Conservation (phyloP, 495 filamentous ascomycete genomes). For the Sphaerosporella brunnea region DNA sequence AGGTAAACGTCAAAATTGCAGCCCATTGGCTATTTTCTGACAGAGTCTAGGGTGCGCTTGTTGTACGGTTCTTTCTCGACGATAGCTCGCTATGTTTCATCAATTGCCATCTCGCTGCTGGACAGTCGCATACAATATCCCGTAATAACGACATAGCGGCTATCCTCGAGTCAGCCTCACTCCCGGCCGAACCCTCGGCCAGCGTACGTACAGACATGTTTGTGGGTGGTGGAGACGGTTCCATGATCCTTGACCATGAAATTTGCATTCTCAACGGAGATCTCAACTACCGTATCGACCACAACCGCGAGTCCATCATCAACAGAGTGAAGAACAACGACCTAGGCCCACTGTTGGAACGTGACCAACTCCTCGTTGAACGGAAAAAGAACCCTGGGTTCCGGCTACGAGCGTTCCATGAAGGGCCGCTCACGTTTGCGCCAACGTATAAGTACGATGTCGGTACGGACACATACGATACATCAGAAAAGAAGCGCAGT, state of each 20-base stretch:
- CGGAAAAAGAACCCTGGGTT: conserved; percentile 75
- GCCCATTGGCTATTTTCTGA: too few relatives aligned
- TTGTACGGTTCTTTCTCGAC: conserved; percentile 76
- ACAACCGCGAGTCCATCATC: conserved; percentile 79
- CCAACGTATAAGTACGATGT: conserved; percentile 99
- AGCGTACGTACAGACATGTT: conserved; percentile 52
- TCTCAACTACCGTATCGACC: conserved; percentile 96
- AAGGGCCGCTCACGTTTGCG: conserved; percentile 71
- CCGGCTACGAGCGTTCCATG: conserved; percentile 66
- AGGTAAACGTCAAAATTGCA: conserved; percentile 42
- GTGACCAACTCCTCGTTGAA: conserved; percentile 81
- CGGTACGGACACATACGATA: conserved; percentile 82
- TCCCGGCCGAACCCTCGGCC: conserved; percentile 49
- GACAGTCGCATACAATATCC: conserved; percentile 71
- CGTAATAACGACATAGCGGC: conserved; percentile 85
- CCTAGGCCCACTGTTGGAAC: conserved; percentile 73
- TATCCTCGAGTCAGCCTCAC: conserved; percentile 59
- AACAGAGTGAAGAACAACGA: conserved; percentile 62
- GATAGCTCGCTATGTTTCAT: conserved; percentile 89
- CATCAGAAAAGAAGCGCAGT: conserved; percentile 83
- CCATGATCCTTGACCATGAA: conserved; percentile 93
- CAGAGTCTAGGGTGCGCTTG: conserved; percentile 51
- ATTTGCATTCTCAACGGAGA: conserved; percentile 92
- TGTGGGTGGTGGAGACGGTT: conserved; percentile 77
- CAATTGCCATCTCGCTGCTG: conserved; percentile 93